phyloP scores from a whole-genome alignment of 1,284 basidiomycete genomes.

The Ustilago sp. region DNA sequence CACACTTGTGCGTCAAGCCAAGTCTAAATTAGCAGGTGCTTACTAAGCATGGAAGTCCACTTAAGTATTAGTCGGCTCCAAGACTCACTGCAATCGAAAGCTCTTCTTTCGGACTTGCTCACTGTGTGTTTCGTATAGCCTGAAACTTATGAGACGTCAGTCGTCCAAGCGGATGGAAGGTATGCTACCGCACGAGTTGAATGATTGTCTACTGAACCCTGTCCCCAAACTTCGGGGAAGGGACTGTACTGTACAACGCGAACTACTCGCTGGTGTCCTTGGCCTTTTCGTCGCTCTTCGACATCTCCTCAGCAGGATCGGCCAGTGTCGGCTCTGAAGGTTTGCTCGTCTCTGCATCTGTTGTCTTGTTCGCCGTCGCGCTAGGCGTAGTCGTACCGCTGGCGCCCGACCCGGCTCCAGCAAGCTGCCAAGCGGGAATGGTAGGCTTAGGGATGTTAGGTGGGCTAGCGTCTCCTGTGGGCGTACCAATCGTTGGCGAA shows the following conservation, averaged over 20 bases:
- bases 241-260: too few relatives aligned
- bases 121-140: too few relatives aligned
- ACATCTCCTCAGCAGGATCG: slow-evolving; percentile 51
- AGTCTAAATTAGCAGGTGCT: too few relatives aligned
- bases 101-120: too few relatives aligned
- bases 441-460: slow-evolving; percentile 56
- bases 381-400: slow-evolving; percentile 14
- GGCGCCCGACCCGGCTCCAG: slow-evolving; percentile 27
- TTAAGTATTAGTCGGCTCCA: too few relatives aligned
- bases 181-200: too few relatives aligned
- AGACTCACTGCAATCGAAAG: too few relatives aligned
- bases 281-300: slow-evolving; percentile 35
- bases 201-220: too few relatives aligned
- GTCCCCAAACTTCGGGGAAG: background rate
- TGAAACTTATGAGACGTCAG: too few relatives aligned
- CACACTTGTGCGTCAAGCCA: too few relatives aligned
- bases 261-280: slow-evolving; percentile 32
- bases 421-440: slow-evolving; percentile 68
- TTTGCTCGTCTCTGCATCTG: slow-evolving; percentile 27
- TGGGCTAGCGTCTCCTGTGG: slow-evolving; percentile 47
- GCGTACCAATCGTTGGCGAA: slow-evolving; percentile 47
- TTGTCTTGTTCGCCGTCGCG: slow-evolving; percentile 9
- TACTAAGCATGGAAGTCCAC: too few relatives aligned
- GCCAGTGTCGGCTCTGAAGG: slow-evolving; percentile 21
- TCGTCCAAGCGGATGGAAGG: too few relatives aligned